Percentiles rank a stretch among this genome's conserved stretches.
Evolutionary conservation across 2,329 filamentous ascomycete species (phyloP).

Genomic region (Calonectria pseudoturangicola): DNA sequence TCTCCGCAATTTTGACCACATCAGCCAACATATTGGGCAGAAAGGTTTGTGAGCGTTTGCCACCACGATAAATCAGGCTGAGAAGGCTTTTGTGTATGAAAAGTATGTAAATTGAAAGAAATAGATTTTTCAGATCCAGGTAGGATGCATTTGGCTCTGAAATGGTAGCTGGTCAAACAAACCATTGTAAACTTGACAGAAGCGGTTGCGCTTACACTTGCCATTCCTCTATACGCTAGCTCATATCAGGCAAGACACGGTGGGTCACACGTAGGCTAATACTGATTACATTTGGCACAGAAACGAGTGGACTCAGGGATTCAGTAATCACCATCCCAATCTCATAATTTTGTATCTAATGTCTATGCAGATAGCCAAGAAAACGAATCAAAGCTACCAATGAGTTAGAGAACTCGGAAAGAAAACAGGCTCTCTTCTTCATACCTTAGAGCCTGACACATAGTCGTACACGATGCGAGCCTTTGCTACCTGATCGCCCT

Average conservation of each 20-base stretch:
- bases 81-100: not conserved
- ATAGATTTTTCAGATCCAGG: not conserved
- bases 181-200: too few species aligned
- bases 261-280: not conserved
- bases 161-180: not conserved
- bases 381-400: not conserved
- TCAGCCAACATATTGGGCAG: not conserved
- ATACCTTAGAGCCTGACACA: not conserved
- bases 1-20: not conserved
- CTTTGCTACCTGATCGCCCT: not conserved
- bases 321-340: too few species aligned
- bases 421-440: not conserved
- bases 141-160: not conserved
- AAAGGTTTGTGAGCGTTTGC: not conserved
- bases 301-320: too few species aligned
- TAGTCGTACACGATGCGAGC: not conserved
- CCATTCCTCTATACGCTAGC: not conserved
- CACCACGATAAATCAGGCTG: not conserved
- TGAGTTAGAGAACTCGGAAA: not conserved
- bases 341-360: not conserved
- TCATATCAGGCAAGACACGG: not conserved
- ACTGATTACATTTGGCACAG: not conserved
- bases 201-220: slow-evolving; percentile 9
- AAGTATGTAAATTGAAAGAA: not conserved
- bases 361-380: not conserved